Evolutionary conservation across 306 rosid species (phyloP).

Genomic region (Astragalus membranaceus): DNA sequence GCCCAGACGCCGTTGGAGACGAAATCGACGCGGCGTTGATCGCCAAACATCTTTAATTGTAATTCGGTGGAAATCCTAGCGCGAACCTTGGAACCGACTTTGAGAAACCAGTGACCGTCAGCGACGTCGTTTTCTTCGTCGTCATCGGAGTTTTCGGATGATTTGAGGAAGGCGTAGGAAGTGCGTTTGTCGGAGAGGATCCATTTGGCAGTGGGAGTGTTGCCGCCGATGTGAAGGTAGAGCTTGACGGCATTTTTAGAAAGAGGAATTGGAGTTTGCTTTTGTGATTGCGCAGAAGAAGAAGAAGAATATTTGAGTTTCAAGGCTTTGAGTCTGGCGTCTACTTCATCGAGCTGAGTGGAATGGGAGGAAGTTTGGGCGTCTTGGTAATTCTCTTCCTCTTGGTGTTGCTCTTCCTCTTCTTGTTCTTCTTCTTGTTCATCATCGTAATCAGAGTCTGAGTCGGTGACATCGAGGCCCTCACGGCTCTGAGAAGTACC

Average conservation of each 20-base stretch:
- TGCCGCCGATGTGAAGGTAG: slow-evolving; percentile 85
- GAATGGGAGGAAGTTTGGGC: slow-evolving; percentile 22
- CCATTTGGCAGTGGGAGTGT: slow-evolving; percentile 85
- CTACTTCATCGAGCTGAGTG: slow-evolving; percentile 50
- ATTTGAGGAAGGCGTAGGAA: slow-evolving; percentile 43
- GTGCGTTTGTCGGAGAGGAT: slow-evolving; percentile 59
- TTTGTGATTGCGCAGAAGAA: background rate
- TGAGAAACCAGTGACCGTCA: slow-evolving; percentile 42
- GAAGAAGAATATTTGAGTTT: slow-evolving; percentile 65
- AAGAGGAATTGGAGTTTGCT: slow-evolving; percentile 10
- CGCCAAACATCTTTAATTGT: slow-evolving; percentile 88
- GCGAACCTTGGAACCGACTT: slow-evolving; percentile 59
- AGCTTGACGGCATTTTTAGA: slow-evolving; percentile 63
- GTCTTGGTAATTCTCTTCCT: slow-evolving; percentile 33
- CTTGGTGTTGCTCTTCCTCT: slow-evolving; percentile 2
- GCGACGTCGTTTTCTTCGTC: slow-evolving; percentile 30
- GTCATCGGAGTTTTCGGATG: slow-evolving; percentile 21
- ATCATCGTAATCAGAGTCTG: slow-evolving; percentile 46
- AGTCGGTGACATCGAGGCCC: slow-evolving; percentile 40
- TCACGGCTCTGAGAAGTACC: slow-evolving; percentile 89
- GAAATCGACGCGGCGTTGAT: slow-evolving; percentile 79
- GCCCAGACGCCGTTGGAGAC: slow-evolving; percentile 87
- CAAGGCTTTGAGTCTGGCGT: slow-evolving; percentile 60
- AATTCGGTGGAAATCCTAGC: slow-evolving; percentile 70
- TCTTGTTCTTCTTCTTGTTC: slow-evolving; percentile 15